Evolutionary conservation across 2,329 filamentous ascomycete species (phyloP).

Genomic region (Fulvia fulva): DNA sequence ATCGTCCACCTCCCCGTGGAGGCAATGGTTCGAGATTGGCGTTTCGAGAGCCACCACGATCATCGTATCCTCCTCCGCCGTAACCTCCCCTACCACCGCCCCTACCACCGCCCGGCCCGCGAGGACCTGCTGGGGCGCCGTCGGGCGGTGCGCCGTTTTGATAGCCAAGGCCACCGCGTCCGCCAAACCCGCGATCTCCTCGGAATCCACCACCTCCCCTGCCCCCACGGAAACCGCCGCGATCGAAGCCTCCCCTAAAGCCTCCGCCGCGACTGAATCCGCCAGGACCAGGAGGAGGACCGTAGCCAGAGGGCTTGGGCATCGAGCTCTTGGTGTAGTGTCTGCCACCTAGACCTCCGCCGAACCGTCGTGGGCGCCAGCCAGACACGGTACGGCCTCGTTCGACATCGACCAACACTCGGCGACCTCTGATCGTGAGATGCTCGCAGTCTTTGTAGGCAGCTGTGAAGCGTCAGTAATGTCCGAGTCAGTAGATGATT

Average conservation of each 20-base stretch:
- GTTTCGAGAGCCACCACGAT: constrained; percentile 55
- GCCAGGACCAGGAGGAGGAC: constrained; percentile 53
- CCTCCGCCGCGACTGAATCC: constrained; percentile 46
- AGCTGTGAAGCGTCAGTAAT: constrained; percentile 59
- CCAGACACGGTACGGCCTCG: constrained; percentile 88
- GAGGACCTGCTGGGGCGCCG: constrained; percentile 47
- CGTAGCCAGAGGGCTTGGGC: constrained; percentile 57
- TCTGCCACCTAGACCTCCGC: constrained; percentile 85
- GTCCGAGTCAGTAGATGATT: background rate
- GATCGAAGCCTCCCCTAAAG: constrained; percentile 54
- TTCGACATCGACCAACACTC: constrained; percentile 93
- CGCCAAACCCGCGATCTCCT: constrained; percentile 38
- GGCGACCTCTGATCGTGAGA: constrained; percentile 85
- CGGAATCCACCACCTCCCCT: constrained; percentile 48
- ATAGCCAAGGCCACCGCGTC: constrained; percentile 38
- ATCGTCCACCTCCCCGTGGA: constrained; percentile 53
- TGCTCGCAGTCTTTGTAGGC: constrained; percentile 82
- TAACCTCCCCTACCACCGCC: constrained; percentile 25
- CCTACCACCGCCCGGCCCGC: constrained; percentile 36
- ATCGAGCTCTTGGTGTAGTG: constrained; percentile 83
- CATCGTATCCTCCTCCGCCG: constrained; percentile 36
- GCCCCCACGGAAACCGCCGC: constrained; percentile 51
- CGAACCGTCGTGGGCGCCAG: constrained; percentile 88
- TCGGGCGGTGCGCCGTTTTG: constrained; percentile 41
- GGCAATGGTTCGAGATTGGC: constrained; percentile 83